Evolutionary conservation across 768 basidiomycete species (phyloP), one percentile per base, ranked within the genome.

Genomic region (Neoboletus subvelutipes): DNA sequence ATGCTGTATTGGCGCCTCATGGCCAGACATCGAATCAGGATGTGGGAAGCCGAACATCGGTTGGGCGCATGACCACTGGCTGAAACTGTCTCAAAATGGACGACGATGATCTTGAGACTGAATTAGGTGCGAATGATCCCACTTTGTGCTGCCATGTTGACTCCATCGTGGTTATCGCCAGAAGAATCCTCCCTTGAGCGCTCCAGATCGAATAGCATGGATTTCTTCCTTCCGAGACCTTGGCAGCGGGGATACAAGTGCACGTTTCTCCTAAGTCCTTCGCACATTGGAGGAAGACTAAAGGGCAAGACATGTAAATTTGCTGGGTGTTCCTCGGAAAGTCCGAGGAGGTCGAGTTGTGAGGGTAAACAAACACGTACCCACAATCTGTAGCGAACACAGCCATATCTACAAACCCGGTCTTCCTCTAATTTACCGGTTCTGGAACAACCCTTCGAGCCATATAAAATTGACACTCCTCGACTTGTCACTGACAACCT

Each of bases 1-100:
- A 20, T 24, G 54, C 58, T 57, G 61, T 53, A 37, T 57, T 24
- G 24, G 54, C 51, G 41, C 52, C 45, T 56, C 58, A 22, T 43
- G 43, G 26, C 20, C 36, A 40, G 51, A 47, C 43, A 53, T 45
- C 43, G 6, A 39, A 41, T 42, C 50, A 47, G 12, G 55, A 58
- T 55, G 46, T 39, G 58, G 61, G 54, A 56, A 15, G 15, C 33
- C 3, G 46, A 54, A 34, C 12, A 33, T 47, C 22, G 33, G 24
- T 33, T n/a, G 13, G 33, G 42, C 45, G 48, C 29, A 47, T 54
- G 56, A 58, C 55, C 36, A 36, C 42, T 24, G 34, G 9, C 15
- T 9, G 34, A 45, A 39, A 56, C 31, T 46, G 42, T 39, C 28
- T 28, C 29, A 18, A 46, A 37, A 31, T 2, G 29, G 41, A 17